Percentiles rank a stretch among this genome's conserved stretches.
phyloP scores from a whole-genome alignment of 768 basidiomycete species.

The Boletus speciosus region DNA sequence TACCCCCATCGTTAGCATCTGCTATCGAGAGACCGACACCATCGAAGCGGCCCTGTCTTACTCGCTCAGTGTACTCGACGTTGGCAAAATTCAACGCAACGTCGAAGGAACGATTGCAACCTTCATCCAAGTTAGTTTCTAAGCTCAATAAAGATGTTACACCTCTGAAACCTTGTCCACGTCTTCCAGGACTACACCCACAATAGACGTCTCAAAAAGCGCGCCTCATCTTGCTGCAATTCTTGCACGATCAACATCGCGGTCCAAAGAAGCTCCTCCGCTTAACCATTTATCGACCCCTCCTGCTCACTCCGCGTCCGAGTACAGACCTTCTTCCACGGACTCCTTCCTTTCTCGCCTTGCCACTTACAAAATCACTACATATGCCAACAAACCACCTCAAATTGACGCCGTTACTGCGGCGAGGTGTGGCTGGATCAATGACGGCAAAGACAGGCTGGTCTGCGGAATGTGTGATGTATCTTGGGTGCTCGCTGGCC shows the following conservation, averaged over 20 bases:
- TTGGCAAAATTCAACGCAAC: slow-evolving; percentile 75
- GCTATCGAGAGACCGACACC: slow-evolving; percentile 33
- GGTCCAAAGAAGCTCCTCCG: slow-evolving; percentile 46
- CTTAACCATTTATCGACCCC: slow-evolving; percentile 38
- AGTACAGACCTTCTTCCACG: slow-evolving; percentile 77
- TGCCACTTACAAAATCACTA: slow-evolving; percentile 72
- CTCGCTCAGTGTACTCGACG: slow-evolving; percentile 70
- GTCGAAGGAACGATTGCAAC: slow-evolving; percentile 41
- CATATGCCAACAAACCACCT: slow-evolving; percentile 75
- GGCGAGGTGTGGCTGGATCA: slow-evolving; percentile 79
- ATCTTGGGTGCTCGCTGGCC: slow-evolving; percentile 71
- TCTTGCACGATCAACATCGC: slow-evolving; percentile 59
- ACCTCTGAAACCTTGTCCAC: slow-evolving; percentile 1
- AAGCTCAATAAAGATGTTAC: not conserved
- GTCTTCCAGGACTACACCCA: slow-evolving; percentile 3
- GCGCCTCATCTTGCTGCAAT: slow-evolving; percentile 73
- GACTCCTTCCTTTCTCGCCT: slow-evolving; percentile 71
- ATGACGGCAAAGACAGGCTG: slow-evolving; percentile 77
- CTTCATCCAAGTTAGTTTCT: slow-evolving; percentile 25
- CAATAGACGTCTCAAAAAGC: slow-evolving; percentile 44
- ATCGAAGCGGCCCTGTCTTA: slow-evolving; percentile 51
- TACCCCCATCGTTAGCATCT: slow-evolving; percentile 31
- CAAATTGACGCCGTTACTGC: slow-evolving; percentile 77
- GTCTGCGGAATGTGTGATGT: slow-evolving; percentile 67
- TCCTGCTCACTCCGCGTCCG: slow-evolving; percentile 37